These are phyloP conservation scores for Ligustrum vulgare DNA, from an alignment of 257 asterid species.

Conservation along the genomic window DNA sequence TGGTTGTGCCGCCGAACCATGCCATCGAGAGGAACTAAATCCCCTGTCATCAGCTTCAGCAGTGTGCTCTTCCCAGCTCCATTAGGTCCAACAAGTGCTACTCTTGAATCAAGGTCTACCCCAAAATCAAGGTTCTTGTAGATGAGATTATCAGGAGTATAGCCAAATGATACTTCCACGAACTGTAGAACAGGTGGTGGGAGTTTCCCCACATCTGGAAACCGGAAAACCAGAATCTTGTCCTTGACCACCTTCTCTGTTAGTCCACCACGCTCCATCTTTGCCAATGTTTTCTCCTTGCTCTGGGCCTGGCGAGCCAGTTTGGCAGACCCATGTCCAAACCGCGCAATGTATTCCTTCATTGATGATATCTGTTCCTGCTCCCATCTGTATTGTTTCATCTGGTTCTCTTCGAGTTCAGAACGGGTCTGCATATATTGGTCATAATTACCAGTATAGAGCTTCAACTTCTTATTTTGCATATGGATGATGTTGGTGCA, in stretches of 20 bases:
- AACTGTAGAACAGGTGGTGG: constrained; percentile 99
- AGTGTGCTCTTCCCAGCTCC: constrained; percentile 99
- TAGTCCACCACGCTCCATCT: constrained; percentile 98
- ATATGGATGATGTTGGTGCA: constrained; percentile 97
- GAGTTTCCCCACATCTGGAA: constrained; percentile 85
- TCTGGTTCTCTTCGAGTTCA: constrained; percentile 95
- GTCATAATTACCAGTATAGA: constrained; percentile 84
- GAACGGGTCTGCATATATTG: constrained; percentile 90
- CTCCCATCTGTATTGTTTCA: constrained; percentile 98
- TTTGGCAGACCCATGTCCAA: constrained; percentile 97
- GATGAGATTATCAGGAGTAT: constrained; percentile 81
- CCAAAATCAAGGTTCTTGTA: constrained; percentile 91
- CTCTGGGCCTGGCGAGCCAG: constrained; percentile 99
- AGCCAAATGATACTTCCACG: constrained; percentile 86
- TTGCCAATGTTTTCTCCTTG: constrained; percentile 91
- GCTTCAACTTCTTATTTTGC: constrained; percentile 83
- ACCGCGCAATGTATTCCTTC: constrained; percentile 99
- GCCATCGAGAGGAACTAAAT: constrained; percentile 78
- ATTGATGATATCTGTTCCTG: constrained; percentile 93
- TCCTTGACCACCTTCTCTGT: constrained; percentile 83
- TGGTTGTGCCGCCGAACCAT: constrained; percentile 97
- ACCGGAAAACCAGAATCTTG: constrained; percentile 71
- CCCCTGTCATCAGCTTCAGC: constrained; percentile 97
- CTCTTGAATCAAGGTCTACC: constrained; percentile 91
- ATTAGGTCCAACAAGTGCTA: constrained; percentile 96